Evolutionary conservation across 2,329 filamentous ascomycete species (phyloP).

Genomic region (Ustilaginoidea virens): DNA sequence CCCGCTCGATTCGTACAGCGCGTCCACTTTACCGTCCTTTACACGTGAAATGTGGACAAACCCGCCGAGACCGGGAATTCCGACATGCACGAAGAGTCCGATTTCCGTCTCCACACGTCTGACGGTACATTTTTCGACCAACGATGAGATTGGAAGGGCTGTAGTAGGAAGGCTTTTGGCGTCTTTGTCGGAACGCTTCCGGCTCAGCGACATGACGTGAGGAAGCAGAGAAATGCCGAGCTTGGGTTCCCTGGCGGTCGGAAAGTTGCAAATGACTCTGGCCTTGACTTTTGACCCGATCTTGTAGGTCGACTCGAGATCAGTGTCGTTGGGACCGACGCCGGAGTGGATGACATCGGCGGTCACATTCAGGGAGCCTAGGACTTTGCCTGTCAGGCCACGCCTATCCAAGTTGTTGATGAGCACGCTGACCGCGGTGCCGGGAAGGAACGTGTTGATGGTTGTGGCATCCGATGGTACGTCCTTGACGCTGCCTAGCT

Average conservation of each 20-base stretch:
- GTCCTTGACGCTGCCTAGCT: conserved; percentile 50
- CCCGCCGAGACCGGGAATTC: conserved; percentile 48
- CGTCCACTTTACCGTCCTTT: conserved; percentile 79
- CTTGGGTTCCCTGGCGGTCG: conserved; percentile 62
- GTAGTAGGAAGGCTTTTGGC: conserved; percentile 36
- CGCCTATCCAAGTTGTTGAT: conserved; percentile 58
- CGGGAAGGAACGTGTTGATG: conserved; percentile 80
- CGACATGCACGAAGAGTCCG: conserved; percentile 66
- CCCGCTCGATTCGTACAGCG: conserved; percentile 60
- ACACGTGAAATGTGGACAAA: conserved; percentile 93
- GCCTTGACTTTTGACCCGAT: conserved; percentile 72
- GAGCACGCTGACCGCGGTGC: conserved; percentile 76
- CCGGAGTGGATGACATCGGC: conserved; percentile 86
- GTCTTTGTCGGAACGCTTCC: conserved; percentile 22
- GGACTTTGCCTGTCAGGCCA: conserved; percentile 78
- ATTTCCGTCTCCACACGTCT: conserved; percentile 64
- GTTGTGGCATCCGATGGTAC: conserved; percentile 64
- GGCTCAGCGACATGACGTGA: conserved; percentile 55
- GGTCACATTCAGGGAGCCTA: conserved; percentile 82
- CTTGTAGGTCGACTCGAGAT: conserved; percentile 66
- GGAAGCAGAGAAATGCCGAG: conserved; percentile 77
- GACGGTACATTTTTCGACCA: conserved; percentile 64
- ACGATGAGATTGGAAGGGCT: conserved; percentile 53
- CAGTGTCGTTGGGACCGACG: conserved; percentile 48
- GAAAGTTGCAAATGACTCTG: conserved; percentile 78